phyloP scores from a whole-genome alignment of 495 filamentous ascomycete species.

The Talaromyces thailandensis region DNA sequence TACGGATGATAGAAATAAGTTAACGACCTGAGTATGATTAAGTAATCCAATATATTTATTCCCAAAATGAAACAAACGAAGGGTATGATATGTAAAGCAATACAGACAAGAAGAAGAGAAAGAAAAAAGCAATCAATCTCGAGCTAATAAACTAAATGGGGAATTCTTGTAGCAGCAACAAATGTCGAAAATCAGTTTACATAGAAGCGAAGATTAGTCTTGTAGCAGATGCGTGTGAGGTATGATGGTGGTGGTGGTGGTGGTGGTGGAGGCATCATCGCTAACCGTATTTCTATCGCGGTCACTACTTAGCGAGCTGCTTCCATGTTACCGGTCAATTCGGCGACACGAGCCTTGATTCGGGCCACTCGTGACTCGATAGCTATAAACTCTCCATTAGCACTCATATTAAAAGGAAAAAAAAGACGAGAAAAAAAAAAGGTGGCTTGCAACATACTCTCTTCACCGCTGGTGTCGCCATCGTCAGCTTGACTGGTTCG shows the following conservation, averaged over 20 bases:
- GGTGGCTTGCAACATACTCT: conserved; percentile 56
- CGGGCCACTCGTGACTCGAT: conserved; percentile 94
- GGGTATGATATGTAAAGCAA: background rate
- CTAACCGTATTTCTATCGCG: background rate
- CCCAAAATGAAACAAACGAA: background rate
- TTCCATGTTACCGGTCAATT: conserved; percentile 82
- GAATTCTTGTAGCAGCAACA: background rate
- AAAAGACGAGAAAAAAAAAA: no score
- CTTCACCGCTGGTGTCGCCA: conserved; percentile 86
- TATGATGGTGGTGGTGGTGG: background rate
- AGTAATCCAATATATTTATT: background rate
- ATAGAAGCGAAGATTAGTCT: conserved; percentile 1
- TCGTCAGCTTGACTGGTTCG: conserved; percentile 52
- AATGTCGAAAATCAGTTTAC: background rate
- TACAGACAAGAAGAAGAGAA: background rate
- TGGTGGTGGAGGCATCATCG: background rate
- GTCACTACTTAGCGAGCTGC: conserved; percentile 12
- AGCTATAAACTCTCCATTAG: conserved; percentile 37
- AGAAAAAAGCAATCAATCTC: background rate
- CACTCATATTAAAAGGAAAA: background rate
- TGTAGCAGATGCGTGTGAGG: background rate
- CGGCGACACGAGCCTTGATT: conserved; percentile 94
- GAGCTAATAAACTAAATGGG: background rate
- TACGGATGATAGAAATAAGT: no score
- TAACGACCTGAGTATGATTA: no score